Conservation (phyloP, 1,284 basidiomycete genomes). For the Cryptococcus sp. region DNA sequence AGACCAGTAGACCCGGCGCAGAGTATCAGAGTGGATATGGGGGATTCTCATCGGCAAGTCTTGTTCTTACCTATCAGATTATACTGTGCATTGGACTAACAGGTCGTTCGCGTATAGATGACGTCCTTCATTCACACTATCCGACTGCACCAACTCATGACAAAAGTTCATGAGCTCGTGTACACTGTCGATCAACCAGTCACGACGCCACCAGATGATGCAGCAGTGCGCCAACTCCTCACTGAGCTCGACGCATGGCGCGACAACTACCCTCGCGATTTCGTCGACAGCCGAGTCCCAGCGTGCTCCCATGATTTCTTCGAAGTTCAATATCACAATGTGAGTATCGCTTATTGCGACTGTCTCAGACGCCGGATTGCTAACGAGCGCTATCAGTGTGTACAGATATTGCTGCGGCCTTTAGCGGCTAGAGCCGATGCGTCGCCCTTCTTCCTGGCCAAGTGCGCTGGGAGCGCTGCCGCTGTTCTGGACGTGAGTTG, state of each 20-base stretch:
- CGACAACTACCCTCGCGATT: constrained; percentile 2
- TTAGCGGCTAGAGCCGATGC: constrained; percentile 6
- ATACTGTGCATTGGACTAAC: not conserved
- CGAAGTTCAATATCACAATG: constrained; percentile 11
- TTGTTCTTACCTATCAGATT: not conserved
- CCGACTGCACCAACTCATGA: constrained; percentile 7
- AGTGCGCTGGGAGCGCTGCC: constrained; percentile 8
- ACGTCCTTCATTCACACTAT: constrained; percentile 13
- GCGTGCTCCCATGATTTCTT: constrained; percentile 11
- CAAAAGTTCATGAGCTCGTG: constrained; percentile 6
- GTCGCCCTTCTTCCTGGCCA: not conserved
- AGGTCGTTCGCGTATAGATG: constrained; percentile 3
- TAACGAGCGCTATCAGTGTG: constrained; percentile 2
- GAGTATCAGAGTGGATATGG: constrained; percentile 13
- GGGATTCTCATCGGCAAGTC: constrained; percentile 8
- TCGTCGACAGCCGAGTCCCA: constrained; percentile 2
- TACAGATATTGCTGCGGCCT: constrained; percentile 8
- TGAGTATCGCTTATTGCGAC: not conserved
- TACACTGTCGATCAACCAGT: constrained; percentile 6
- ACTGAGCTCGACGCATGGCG: constrained; percentile 8
- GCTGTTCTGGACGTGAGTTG: constrained; percentile 10
- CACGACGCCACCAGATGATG: not conserved
- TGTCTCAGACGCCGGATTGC: not conserved
- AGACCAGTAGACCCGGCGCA: constrained; percentile 9
- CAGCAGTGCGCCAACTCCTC: constrained; percentile 1